These are phyloP conservation scores for Helianthus annuus DNA, from an alignment of 129 eudicot species.

Conservation along the genomic window DNA sequence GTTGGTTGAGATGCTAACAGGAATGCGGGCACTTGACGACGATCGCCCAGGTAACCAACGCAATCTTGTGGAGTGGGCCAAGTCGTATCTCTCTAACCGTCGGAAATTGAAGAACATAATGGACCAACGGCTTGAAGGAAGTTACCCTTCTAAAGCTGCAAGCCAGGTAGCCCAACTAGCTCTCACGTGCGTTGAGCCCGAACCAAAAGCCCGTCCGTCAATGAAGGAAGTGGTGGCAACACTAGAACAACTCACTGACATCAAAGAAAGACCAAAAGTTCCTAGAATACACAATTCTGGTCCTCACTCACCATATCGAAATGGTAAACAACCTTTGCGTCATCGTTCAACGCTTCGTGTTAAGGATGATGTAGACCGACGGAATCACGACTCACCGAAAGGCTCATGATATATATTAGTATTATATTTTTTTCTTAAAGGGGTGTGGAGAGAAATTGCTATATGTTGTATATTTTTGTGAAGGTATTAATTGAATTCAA, in stretches of 20 bases:
- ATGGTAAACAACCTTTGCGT: conserved; percentile 3
- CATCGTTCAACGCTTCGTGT: conserved; percentile 1
- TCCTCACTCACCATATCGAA: background rate
- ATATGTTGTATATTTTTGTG: conserved; percentile 5
- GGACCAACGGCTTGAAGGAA: conserved; percentile 1
- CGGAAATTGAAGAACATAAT: conserved; percentile 1
- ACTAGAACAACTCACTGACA: background rate
- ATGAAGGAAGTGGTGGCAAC: conserved; percentile 11
- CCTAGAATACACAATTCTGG: background rate
- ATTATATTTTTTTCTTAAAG: background rate
- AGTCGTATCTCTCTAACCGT: background rate
- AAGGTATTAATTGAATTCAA: background rate
- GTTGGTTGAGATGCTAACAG: conserved; percentile 9
- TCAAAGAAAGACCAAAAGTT: conserved; percentile 9
- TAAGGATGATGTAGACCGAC: background rate
- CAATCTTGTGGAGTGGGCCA: conserved; percentile 14
- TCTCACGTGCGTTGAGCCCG: background rate
- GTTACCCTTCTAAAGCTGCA: conserved; percentile 15
- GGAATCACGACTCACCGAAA: background rate
- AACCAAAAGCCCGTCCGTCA: conserved; percentile 12
- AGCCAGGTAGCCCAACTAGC: conserved; percentile 5
- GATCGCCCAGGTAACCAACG: conserved; percentile 1
- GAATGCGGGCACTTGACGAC: conserved; percentile 3
- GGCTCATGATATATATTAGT: background rate
- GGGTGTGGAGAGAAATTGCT: background rate